These are phyloP conservation scores for Nicotiana noctiflora DNA, from an alignment of 257 asterid genomes.

Conservation along the genomic window DNA sequence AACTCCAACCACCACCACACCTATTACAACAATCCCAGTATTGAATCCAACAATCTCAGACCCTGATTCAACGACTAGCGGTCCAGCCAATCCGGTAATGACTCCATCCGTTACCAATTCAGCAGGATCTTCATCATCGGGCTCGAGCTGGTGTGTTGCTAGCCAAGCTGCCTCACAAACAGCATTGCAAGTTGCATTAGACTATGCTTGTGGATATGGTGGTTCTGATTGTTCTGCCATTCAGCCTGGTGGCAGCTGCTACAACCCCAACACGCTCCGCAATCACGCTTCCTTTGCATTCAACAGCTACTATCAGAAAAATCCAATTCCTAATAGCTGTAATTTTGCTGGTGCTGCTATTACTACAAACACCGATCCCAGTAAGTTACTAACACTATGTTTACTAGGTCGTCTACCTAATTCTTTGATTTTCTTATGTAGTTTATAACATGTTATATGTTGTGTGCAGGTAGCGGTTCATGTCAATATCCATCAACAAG, in stretches of 20 bases:
- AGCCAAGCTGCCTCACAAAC: conserved; percentile 41
- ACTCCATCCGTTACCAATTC: conserved; percentile 39
- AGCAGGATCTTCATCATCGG: conserved; percentile 27
- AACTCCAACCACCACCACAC: conserved; percentile 29
- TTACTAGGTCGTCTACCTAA: too few relatives aligned
- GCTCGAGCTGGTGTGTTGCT: conserved; percentile 80
- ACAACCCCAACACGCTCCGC: conserved; percentile 35
- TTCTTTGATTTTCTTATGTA: too few relatives aligned
- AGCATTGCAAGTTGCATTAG: conserved; percentile 55
- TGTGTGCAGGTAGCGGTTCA: conserved; percentile 54
- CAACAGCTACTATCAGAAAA: conserved; percentile 56
- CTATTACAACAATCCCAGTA: conserved; percentile 31
- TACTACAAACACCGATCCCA: conserved; percentile 64
- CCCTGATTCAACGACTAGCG: conserved; percentile 36
- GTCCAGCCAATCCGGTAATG: conserved; percentile 37
- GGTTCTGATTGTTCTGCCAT: conserved; percentile 64
- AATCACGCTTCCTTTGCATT: conserved; percentile 69
- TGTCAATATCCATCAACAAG: conserved; percentile 67
- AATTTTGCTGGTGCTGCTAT: conserved; percentile 66
- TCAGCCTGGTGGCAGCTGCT: conserved; percentile 48
- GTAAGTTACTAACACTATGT: conserved; percentile 25
- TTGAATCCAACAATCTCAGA: conserved; percentile 43
- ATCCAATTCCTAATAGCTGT: conserved; percentile 69
- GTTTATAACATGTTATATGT: neutral
- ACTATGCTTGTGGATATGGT: conserved; percentile 66